A percentile compares a stretch with the other conserved stretches of the same genome.
These are phyloP conservation scores for Fusarium sp. DNA, from an alignment of 2,329 filamentous ascomycete genomes.

Conservation along the genomic window DNA sequence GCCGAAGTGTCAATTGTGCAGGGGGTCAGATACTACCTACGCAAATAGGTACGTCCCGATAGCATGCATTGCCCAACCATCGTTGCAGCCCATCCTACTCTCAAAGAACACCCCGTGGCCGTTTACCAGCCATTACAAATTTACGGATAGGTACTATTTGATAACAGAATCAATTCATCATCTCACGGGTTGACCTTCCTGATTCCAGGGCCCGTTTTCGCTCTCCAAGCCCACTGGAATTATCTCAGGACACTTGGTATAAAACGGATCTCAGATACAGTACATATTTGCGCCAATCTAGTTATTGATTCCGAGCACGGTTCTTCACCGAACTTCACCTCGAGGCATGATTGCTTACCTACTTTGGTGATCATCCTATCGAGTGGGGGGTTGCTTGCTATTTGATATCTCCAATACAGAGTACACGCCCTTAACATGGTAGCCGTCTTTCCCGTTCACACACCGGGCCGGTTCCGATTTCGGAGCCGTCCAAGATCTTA, in stretches of 20 bases:
- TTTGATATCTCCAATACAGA: constrained; percentile 1
- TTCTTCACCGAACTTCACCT: constrained; percentile 31
- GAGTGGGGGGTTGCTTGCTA: constrained; percentile 7
- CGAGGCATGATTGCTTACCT: constrained; percentile 12
- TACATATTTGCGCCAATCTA: constrained; percentile 23
- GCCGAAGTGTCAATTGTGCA: constrained; percentile 13
- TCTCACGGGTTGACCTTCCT: constrained; percentile 38
- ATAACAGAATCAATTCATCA: constrained; percentile 1
- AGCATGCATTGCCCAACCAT: constrained; percentile 21
- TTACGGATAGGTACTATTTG: background rate
- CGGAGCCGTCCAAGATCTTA: constrained; percentile 37
- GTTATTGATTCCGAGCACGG: constrained; percentile 18
- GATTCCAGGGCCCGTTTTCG: constrained; percentile 21
- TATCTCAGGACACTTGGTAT: constrained; percentile 23
- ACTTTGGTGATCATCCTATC: constrained; percentile 10
- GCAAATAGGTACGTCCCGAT: constrained; percentile 22
- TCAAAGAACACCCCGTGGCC: constrained; percentile 9
- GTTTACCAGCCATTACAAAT: background rate
- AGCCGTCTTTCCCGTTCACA: constrained; percentile 23
- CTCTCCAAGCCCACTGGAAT: constrained; percentile 17
- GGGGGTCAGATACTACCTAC: constrained; percentile 4
- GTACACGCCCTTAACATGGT: constrained; percentile 19
- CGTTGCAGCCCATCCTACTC: constrained; percentile 2
- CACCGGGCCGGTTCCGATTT: constrained; percentile 47
- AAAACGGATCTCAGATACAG: background rate